Conservation (phyloP, 129 eudicot species). For the Ambrosia trifida region DNA sequence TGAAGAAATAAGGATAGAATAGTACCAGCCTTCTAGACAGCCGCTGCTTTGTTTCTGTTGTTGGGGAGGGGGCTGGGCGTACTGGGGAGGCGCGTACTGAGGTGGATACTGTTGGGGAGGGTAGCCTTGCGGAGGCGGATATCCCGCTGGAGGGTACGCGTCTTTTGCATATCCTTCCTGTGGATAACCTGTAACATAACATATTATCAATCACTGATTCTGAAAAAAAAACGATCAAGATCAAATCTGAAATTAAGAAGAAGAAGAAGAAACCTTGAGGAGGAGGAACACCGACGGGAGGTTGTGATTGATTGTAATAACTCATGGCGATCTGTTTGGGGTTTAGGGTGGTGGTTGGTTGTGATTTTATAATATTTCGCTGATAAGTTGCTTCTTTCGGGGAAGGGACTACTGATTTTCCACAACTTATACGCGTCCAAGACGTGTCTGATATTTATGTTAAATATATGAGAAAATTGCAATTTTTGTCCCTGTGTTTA, state of each 20-base stretch:
- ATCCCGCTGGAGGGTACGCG: constrained; percentile 57
- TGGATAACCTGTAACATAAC: constrained; percentile 48
- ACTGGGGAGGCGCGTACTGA: constrained; percentile 63
- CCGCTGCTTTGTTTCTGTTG: constrained; percentile 43
- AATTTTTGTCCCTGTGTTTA: too few relatives aligned
- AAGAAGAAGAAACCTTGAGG: constrained; percentile 14
- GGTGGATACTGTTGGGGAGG: constrained; percentile 51
- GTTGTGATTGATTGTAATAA: constrained; percentile 71
- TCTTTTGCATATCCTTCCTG: constrained; percentile 64
- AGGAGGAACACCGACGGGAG: constrained; percentile 84
- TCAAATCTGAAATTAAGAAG: neutral
- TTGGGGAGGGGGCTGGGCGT: constrained; percentile 54
- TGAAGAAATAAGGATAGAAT: neutral
- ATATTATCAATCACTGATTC: neutral
- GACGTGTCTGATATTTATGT: too few relatives aligned
- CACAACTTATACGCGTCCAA: too few relatives aligned
- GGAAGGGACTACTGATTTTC: too few relatives aligned
- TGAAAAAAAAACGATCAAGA: neutral
- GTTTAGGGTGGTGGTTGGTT: neutral
- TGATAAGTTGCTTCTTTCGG: too few relatives aligned
- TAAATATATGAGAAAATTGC: too few relatives aligned
- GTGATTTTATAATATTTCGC: neutral
- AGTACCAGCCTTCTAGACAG: constrained; percentile 63
- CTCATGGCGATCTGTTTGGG: constrained; percentile 40
- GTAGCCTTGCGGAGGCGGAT: constrained; percentile 48